Evolutionary conservation across 1,284 basidiomycete species (phyloP), one percentile per base, ranked within the genome.

Genomic region (Cutaneotrichosporon cavernicola): DNA sequence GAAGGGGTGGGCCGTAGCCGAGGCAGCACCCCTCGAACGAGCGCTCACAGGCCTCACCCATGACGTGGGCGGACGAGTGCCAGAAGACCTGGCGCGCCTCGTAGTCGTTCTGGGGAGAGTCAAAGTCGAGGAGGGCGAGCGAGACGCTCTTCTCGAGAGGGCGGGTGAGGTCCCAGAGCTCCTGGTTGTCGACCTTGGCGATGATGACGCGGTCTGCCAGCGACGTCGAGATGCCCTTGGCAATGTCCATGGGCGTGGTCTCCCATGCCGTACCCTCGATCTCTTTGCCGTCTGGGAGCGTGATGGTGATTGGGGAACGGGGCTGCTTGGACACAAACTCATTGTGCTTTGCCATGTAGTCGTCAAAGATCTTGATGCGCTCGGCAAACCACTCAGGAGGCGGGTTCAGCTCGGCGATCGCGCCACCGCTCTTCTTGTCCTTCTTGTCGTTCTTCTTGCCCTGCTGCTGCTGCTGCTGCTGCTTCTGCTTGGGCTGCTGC

Each of bases 41-140:
- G 65, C 91, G 87, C 81, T 99, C 97, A 52, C 93, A 89, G 53
- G 97, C 91, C 82, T 99, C 97, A 60, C 97, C 97, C n/a, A 99
- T 86, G 62, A 99, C 94, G 82, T 99, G 97, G 0, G 97, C 97
- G 13, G 95, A 98, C 30, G 96, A 98, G 79, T 99, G 97, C 97
- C 97, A 99, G 84, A 99, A 99, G 40, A 99, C 97, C 72, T 89
- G 89, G 80, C 96, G 92, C 62, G 92, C 81, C 73, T 70, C 73
- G 87, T 94, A 96, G 85, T 98, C 94, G 73, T 79, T 79, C 43
- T 81, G 75, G 10, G 91, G 89, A 69, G 95, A 88, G 60, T 98
- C 93, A 75, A 99, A 99, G 81, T 97, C 92, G 61, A 99, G 85
- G 26, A 99, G 78, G 71, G 94, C 89, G 52, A 99, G 85, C 70